Evolutionary conservation across 2,329 filamentous ascomycete genomes (phyloP).

Genomic region (Xylariales sp.): DNA sequence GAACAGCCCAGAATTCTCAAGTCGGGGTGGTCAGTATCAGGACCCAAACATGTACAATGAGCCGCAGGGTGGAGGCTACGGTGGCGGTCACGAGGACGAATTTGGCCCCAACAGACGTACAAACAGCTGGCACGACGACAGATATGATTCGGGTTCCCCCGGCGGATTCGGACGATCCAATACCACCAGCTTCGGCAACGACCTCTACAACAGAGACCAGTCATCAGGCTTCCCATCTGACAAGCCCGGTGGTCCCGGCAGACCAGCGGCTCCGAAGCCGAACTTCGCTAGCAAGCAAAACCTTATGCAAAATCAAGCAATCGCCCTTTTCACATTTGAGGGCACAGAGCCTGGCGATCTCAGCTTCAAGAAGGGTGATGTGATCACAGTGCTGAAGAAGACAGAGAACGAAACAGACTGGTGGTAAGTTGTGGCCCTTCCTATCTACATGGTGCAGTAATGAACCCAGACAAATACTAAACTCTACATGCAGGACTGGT

Average conservation of each 20-base stretch:
- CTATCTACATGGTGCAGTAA: too few species aligned
- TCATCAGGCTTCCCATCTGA: conserved; percentile 42
- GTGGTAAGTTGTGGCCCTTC: conserved; percentile 77
- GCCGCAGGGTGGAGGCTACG: conserved; percentile 53
- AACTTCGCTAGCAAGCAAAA: conserved; percentile 63
- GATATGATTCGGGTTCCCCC: too few species aligned
- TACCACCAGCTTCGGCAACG: conserved; percentile 7
- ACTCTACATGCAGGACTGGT: conserved; percentile 88
- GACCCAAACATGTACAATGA: conserved; percentile 83
- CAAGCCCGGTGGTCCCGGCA: conserved; percentile 57
- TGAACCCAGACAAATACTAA: conserved; percentile 9
- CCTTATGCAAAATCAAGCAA: conserved; percentile 69
- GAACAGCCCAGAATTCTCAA: conserved; percentile 79
- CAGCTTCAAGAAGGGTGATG: conserved; percentile 93
- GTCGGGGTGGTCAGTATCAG: conserved; percentile 42
- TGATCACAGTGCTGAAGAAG: conserved; percentile 92
- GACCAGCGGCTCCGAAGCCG: conserved; percentile 86
- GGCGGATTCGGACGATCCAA: too few species aligned
- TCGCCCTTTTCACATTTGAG: conserved; percentile 92
- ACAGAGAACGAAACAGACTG: conserved; percentile 93
- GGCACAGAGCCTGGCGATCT: conserved; percentile 89
- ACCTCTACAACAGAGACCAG: conserved; percentile 40
- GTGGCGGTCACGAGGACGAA: conserved; percentile 32
- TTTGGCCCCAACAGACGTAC: conserved; percentile 57
- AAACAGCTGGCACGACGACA: conserved; percentile 42